Percentiles rank a stretch among this genome's conserved stretches.
Conservation (phyloP, 129 eudicot species). For the Escallonia rubra region DNA sequence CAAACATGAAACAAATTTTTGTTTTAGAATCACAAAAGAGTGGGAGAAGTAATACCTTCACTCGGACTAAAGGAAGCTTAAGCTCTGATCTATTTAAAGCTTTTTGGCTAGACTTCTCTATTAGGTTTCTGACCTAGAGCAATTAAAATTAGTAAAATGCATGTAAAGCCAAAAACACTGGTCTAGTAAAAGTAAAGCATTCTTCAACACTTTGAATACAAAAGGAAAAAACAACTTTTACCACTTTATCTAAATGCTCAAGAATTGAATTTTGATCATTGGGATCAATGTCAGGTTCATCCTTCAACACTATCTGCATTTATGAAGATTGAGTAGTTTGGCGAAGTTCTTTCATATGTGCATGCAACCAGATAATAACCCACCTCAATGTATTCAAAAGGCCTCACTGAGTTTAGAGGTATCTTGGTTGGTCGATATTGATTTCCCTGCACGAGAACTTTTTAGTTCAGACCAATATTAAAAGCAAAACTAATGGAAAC, state of each 20-base stretch:
- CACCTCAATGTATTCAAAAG: constrained; percentile 94
- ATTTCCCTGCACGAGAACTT: constrained; percentile 55
- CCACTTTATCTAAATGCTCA: constrained; percentile 85
- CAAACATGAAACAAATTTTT: background rate
- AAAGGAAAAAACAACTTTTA: constrained; percentile 18
- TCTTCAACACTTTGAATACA: background rate
- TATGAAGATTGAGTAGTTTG: constrained; percentile 9
- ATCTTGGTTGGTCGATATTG: constrained; percentile 97
- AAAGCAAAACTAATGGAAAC: background rate
- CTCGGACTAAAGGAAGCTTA: constrained; percentile 88
- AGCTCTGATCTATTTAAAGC: constrained; percentile 43
- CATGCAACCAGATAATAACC: constrained; percentile 2
- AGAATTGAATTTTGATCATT: constrained; percentile 91
- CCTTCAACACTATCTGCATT: constrained; percentile 74
- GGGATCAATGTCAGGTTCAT: constrained; percentile 84
- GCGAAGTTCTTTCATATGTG: background rate
- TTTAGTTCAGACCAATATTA: background rate
- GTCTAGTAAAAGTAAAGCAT: background rate
- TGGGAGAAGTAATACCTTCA: constrained; percentile 54
- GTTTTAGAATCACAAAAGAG: background rate
- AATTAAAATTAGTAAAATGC: constrained; percentile 12
- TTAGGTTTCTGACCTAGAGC: constrained; percentile 65
- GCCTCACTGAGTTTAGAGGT: constrained; percentile 84
- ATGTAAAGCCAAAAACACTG: constrained; percentile 6
- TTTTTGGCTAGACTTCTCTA: constrained; percentile 54